Evolutionary conservation across 352 stramenopile genomes (phyloP), one percentile per base, ranked within the genome.

Genomic region (Phytophthora pisi): DNA sequence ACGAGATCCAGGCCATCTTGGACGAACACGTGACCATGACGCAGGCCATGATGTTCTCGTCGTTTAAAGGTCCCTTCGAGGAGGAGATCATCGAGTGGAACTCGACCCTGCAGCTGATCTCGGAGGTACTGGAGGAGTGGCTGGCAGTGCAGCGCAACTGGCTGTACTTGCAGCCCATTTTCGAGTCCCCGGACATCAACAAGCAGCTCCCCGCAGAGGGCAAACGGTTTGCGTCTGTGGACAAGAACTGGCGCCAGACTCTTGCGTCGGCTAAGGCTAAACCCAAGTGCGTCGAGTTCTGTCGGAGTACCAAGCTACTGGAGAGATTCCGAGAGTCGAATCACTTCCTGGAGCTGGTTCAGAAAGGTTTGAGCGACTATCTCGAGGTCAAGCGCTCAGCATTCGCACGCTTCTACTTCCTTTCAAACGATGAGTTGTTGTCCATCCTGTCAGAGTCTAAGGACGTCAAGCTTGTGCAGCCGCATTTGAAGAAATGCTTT

Each of bases 21-120:
- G 96, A 99, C 54, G 96, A 99, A 61, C 96, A 99, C 60, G 91
- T 99, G 23, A 98, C 95, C 0, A 98, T 97, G 81, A 98, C 96
- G 2, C 93, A 98, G 59, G 94, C 93, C 6, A 98, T 99, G 95
- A 95, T 97, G 78, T 98, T 98, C 54, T 98, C 89, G 0, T 84
- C 92, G 1, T 99, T 98, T 69, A 99, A 98, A 67, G 92, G 91
- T 0, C 94, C 94, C 0, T 98, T 98, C 61, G 93, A 98, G 52
- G 91, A 98, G 55, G 82, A 96, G 15, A 98, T 98, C 73, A 77
- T 89, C 2, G 88, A 97, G 51, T 98, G 96, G 95, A 97, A 98
- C 57, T 68, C 73, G 10, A 97, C 86, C 11, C 77, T 98, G 2
- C 88, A 94, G 64, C 75, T 97, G 4, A 90, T 98, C 1, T 97